A percentile compares a stretch with the other conserved stretches of the same genome.
Conservation (phyloP, 352 stramenopile genomes). For the Phytophthora podocarpi region DNA sequence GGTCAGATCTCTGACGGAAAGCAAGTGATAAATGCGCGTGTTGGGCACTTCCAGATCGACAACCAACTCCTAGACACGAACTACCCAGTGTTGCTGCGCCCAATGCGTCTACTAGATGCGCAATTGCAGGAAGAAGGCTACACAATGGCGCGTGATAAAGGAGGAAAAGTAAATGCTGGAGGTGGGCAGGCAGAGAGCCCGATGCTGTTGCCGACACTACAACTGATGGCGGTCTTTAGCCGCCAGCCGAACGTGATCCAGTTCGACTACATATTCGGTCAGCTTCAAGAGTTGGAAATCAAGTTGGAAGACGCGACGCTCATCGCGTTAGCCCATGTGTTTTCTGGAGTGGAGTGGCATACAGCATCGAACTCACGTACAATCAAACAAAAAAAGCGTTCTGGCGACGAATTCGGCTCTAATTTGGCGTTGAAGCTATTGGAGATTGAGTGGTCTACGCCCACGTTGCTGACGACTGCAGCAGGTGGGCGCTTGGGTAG, state of each 20-base stretch:
- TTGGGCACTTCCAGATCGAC: conserved; percentile 86
- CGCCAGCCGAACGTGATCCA: conserved; percentile 68
- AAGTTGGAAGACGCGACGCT: conserved; percentile 84
- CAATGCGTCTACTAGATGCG: conserved; percentile 67
- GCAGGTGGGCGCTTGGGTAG: conserved; percentile 30
- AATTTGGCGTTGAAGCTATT: conserved; percentile 60
- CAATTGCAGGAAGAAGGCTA: conserved; percentile 72
- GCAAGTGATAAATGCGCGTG: conserved; percentile 76
- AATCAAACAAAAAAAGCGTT: conserved; percentile 26
- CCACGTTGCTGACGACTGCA: conserved; percentile 44
- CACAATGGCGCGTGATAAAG: conserved; percentile 27
- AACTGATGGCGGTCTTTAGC: conserved; percentile 81
- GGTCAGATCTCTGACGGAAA: conserved; percentile 67
- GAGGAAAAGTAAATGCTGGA: conserved; percentile 9
- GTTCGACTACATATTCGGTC: conserved; percentile 89
- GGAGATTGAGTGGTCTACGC: conserved; percentile 64
- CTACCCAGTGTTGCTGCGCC: conserved; percentile 78
- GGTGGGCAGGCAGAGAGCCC: conserved; percentile 17
- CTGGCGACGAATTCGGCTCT: conserved; percentile 37
- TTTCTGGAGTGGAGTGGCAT: conserved; percentile 75
- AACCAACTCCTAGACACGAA: conserved; percentile 88
- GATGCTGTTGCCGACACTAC: conserved; percentile 76
- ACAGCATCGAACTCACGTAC: conserved; percentile 24
- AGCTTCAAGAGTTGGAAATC: conserved; percentile 87
- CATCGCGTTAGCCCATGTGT: conserved; percentile 75